A percentile compares a stretch with the other conserved stretches of the same genome.
These are phyloP conservation scores for Fusarium temperatum DNA, from an alignment of 2,329 filamentous ascomycete genomes.

Conservation along the genomic window DNA sequence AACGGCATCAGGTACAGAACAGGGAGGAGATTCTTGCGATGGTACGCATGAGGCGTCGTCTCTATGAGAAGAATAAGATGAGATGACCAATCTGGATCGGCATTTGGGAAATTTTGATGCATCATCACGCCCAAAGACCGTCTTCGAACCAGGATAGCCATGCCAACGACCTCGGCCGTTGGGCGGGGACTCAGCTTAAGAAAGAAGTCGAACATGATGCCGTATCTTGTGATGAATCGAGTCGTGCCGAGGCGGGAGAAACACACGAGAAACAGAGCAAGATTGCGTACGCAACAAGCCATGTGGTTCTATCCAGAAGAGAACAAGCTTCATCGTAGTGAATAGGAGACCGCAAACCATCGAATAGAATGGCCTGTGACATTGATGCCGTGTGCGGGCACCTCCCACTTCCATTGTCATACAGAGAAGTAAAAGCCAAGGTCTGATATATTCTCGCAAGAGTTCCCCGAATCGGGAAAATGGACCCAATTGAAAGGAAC, in stretches of 20 bases:
- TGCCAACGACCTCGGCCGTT: not conserved
- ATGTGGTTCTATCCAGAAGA: constrained; percentile 1
- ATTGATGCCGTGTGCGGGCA: constrained; percentile 14
- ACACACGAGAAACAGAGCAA: not conserved
- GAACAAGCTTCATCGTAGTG: not conserved
- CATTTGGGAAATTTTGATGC: not conserved
- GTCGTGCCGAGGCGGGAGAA: not conserved
- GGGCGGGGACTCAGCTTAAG: constrained; percentile 11
- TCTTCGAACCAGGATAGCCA: not conserved
- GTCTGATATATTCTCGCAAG: constrained; percentile 44
- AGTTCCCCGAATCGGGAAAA: constrained; percentile 45
- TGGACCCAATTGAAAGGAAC: constrained; percentile 32
- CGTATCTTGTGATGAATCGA: constrained; percentile 3
- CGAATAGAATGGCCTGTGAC: constrained; percentile 1
- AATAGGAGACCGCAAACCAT: not conserved
- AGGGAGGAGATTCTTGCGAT: constrained; percentile 18
- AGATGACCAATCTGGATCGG: not conserved
- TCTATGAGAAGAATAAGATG: not conserved
- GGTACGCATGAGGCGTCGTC: constrained; percentile 14
- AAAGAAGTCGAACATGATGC: constrained; percentile 19
- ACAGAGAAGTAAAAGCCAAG: constrained; percentile 2
- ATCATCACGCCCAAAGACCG: not conserved
- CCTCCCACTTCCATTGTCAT: constrained; percentile 4
- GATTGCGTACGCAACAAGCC: constrained; percentile 1
- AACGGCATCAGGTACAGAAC: constrained; percentile 37